A percentile compares a stretch with the other conserved stretches of the same genome.
Conservation (phyloP, 2,329 filamentous ascomycete species). For the Aquanectria penicillioides region DNA sequence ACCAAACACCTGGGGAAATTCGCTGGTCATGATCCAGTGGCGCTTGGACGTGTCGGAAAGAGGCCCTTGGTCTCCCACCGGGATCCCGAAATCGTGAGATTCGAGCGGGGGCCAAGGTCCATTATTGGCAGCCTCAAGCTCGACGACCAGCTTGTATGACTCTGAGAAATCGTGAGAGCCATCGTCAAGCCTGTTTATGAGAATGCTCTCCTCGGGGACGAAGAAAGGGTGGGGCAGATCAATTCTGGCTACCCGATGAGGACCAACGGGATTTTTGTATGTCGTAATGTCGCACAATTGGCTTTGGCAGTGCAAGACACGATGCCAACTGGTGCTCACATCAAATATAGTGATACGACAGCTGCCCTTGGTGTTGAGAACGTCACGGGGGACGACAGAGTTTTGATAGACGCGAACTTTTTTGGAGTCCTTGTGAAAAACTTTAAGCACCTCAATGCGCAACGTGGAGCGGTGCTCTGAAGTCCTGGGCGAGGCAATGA, state of each 20-base stretch:
- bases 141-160: slow-evolving; percentile 60
- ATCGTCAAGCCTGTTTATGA: slow-evolving; percentile 59
- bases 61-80: slow-evolving; percentile 27
- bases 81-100: slow-evolving; percentile 45
- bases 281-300: slow-evolving; percentile 64
- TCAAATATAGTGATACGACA: slow-evolving; percentile 52
- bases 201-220: slow-evolving; percentile 62
- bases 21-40: slow-evolving; percentile 54
- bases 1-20: slow-evolving; percentile 54
- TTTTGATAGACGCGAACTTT: slow-evolving; percentile 45
- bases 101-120: slow-evolving; percentile 64
- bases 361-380: slow-evolving; percentile 47
- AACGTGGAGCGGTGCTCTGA: slow-evolving; percentile 53
- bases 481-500: slow-evolving; percentile 44
- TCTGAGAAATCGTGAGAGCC: slow-evolving; percentile 59
- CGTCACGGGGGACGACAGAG: slow-evolving; percentile 42
- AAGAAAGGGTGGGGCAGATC: slow-evolving; percentile 60
- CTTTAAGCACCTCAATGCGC: slow-evolving; percentile 63
- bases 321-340: slow-evolving; percentile 46
- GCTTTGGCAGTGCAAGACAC: slow-evolving; percentile 63
- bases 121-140: slow-evolving; percentile 62
- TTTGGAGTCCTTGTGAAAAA: slow-evolving; percentile 60
- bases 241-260: slow-evolving; percentile 58
- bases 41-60: slow-evolving; percentile 33
- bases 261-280: slow-evolving; percentile 58